These are phyloP conservation scores for Ciborinia camelliae DNA, from an alignment of 2,329 filamentous ascomycete species.

Conservation along the genomic window DNA sequence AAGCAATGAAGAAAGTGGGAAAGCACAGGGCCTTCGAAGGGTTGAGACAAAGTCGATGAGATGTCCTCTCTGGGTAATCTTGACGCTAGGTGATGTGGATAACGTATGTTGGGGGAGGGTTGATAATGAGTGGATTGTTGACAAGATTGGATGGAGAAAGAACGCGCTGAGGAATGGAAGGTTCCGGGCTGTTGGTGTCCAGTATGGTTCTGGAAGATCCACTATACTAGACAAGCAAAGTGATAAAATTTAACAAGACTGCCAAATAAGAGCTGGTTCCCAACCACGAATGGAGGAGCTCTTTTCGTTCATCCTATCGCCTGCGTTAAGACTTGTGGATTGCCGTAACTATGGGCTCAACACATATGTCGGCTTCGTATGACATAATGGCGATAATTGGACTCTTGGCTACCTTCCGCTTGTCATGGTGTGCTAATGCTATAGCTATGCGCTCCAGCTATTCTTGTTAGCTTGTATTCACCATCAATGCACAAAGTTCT, in stretches of 20 bases:
- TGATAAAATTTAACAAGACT: too few species aligned
- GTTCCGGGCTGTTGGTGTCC: not conserved
- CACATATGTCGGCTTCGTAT: not conserved
- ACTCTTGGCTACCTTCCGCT: too few species aligned
- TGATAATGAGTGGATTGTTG: constrained; percentile 27
- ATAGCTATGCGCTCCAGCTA: not conserved
- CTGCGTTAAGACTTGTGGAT: not conserved
- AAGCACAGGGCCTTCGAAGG: too few species aligned
- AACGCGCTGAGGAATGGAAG: constrained; percentile 18
- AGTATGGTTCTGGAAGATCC: not conserved
- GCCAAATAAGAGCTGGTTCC: too few species aligned
- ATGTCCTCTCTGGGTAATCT: constrained; percentile 27
- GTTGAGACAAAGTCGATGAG: constrained; percentile 29
- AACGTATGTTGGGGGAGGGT: constrained; percentile 24
- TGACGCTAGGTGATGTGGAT: constrained; percentile 29
- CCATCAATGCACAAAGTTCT: not conserved
- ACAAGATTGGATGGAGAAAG: constrained; percentile 25
- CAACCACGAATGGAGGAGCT: not conserved
- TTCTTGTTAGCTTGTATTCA: not conserved
- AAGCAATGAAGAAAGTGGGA: too few species aligned
- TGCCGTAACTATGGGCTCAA: not conserved
- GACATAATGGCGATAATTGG: not conserved
- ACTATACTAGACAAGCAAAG: too few species aligned
- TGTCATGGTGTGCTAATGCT: too few species aligned
- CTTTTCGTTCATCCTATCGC: too few species aligned